Base-by-base conservation (phyloP, 306 rosid species). In the Adenanthera pavonina region DNA sequence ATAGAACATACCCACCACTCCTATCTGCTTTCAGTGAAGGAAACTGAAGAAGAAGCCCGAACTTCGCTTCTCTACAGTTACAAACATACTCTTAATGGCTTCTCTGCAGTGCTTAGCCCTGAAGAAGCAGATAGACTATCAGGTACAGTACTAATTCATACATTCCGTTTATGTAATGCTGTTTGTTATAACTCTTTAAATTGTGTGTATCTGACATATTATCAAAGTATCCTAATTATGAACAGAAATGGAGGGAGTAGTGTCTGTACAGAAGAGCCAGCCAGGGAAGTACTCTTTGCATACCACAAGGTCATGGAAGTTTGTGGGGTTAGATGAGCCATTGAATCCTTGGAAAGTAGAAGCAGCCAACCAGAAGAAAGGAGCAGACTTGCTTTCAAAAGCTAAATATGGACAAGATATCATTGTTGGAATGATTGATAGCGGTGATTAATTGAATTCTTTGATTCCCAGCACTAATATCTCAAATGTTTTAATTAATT, bases 81-180 rank as follows among this genome's bases (percentile, higher is more conserved):
- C 89, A 95, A 90, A 66, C 93, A 87, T 82, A 83, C 80, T 77
- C 79, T 95, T 88, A 95, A 95, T 85, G 99, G 96, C 88, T 95
- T 95, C 71, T 97, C 99, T 9, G 98, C 99, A 3, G 35, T 92
- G n/a, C 99, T 95, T 80, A 82, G 88, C 14, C 82, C 86, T 5
- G 70, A 88, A 35, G 90, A 95, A 88, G 98, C 97, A 76, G 61
- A 90, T 25, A 82, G 78, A 41, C 77, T 95, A 48, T 90, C 93
- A 3, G 97, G 98, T 95, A 85, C 3, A 5, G 3, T 59, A 82
- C 30, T 25, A 25, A 25, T 25, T 25, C 30, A 25, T 25, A 25
- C 30, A 25, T 25, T 25, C 30, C 30, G 30, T 25, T 25, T 25
- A 25, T 25, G 30, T 25, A 25, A 25, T 25, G 30, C 30, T 25